Evolutionary conservation across 768 basidiomycete genomes (phyloP).

Genomic region (Russula abietina): DNA sequence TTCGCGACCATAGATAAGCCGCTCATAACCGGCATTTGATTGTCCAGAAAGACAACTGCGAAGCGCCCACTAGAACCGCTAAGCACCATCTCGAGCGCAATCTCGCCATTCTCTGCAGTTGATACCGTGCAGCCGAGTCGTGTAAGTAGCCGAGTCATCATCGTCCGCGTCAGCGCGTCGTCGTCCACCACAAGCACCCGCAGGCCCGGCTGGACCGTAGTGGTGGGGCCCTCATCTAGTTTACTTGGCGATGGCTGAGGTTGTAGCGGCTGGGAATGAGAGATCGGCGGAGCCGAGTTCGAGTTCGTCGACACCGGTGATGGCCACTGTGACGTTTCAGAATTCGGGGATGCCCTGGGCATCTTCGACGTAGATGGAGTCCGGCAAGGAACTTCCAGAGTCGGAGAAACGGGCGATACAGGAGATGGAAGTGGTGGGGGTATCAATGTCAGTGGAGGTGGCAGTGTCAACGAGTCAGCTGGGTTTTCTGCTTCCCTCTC

Average conservation of each 20-base stretch:
- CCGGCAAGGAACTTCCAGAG: not conserved
- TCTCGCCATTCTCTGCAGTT: slow-evolving; percentile 77
- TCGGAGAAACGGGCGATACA: not conserved
- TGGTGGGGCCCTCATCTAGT: slow-evolving; percentile 6
- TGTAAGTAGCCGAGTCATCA: slow-evolving; percentile 77
- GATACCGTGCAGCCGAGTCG: slow-evolving; percentile 73
- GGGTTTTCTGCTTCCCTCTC: slow-evolving; percentile 13
- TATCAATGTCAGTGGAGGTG: not conserved
- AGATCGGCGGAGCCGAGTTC: not conserved
- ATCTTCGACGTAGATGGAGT: slow-evolving; percentile 1
- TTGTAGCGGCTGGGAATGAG: not conserved
- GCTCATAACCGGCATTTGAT: slow-evolving; percentile 81
- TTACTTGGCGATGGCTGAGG: slow-evolving; percentile 7
- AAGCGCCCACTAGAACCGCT: slow-evolving; percentile 33
- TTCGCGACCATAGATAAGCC: slow-evolving; percentile 63
- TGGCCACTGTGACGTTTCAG: not conserved
- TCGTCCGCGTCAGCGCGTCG: slow-evolving; percentile 68
- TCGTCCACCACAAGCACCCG: slow-evolving; percentile 80
- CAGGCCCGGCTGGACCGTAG: slow-evolving; percentile 43
- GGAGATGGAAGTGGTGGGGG: not conserved
- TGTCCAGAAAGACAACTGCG: slow-evolving; percentile 53
- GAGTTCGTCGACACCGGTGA: not conserved
- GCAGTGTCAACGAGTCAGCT: not conserved
- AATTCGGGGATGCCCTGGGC: not conserved
- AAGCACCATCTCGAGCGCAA: slow-evolving; percentile 67